Conservation (phyloP, 2,329 filamentous ascomycete species). For the Fusarium sacchari region DNA sequence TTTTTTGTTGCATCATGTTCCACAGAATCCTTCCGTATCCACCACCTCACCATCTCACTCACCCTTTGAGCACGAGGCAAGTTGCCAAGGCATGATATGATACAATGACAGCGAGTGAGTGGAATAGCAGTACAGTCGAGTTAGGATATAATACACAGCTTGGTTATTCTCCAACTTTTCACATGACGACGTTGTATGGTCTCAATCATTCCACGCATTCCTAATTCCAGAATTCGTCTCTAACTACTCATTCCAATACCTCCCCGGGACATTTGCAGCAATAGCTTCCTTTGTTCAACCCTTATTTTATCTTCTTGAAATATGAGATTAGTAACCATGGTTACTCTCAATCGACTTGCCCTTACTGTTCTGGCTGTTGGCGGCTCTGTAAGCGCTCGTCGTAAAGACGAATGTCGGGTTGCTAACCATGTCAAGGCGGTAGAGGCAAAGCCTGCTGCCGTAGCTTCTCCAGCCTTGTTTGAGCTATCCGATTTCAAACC, state of each 20-base stretch:
- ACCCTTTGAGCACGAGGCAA: neutral
- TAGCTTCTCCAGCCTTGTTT: neutral
- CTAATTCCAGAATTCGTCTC: neutral
- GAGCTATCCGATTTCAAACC: slow-evolving; percentile 39
- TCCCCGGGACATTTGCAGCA: neutral
- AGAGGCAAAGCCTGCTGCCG: slow-evolving; percentile 2
- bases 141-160: neutral
- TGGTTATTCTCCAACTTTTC: neutral
- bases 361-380: slow-evolving; percentile 28
- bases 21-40: slow-evolving; percentile 2
- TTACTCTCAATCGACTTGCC: slow-evolving; percentile 22
- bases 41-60: neutral
- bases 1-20: neutral
- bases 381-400: slow-evolving; percentile 23
- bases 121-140: neutral
- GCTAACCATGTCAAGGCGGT: neutral
- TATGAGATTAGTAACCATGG: slow-evolving; percentile 20
- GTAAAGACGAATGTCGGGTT: slow-evolving; percentile 12
- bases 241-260: neutral
- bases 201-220: neutral
- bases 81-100: neutral
- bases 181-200: neutral
- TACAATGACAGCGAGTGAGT: neutral
- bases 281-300: neutral
- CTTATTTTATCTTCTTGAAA: neutral